A percentile compares a stretch with the other conserved stretches of the same genome.
Conservation (phyloP, 129 eudicot genomes). For the Flaveria linearis region DNA sequence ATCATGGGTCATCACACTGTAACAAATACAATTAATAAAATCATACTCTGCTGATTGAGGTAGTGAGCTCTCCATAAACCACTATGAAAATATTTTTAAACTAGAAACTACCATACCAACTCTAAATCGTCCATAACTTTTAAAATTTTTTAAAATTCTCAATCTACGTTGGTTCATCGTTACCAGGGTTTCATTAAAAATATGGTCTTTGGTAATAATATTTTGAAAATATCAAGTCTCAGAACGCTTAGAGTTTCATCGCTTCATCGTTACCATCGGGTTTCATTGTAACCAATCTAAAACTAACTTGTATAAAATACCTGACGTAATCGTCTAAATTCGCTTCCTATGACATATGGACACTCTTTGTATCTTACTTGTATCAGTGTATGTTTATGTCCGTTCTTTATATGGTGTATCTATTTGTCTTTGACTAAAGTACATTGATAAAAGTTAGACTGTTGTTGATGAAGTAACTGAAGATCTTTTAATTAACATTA, state of each 20-base stretch:
- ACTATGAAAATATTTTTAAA: no score
- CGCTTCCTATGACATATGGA: not conserved
- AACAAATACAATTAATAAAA: no score
- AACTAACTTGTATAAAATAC: not conserved
- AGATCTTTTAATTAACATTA: not conserved
- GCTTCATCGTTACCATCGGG: not conserved
- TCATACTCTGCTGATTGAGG: no score
- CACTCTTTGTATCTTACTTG: not conserved
- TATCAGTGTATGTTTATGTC: not conserved
- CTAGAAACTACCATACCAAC: no score
- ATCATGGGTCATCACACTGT: no score
- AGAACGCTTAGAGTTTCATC: not conserved
- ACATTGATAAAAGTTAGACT: conserved; percentile 16
- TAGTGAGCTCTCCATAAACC: no score
- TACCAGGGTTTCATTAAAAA: no score
- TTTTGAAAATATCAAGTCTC: not conserved
- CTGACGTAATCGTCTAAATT: not conserved
- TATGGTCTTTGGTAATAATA: no score
- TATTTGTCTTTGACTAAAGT: not conserved
- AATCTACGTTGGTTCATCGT: no score
- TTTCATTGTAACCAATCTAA: not conserved
- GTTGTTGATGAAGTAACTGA: not conserved
- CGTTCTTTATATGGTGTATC: not conserved
- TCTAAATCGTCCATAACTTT: no score
- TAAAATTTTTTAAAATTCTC: no score